Evolutionary conservation across 306 rosid genomes (phyloP).

Genomic region (Vicia sativa): DNA sequence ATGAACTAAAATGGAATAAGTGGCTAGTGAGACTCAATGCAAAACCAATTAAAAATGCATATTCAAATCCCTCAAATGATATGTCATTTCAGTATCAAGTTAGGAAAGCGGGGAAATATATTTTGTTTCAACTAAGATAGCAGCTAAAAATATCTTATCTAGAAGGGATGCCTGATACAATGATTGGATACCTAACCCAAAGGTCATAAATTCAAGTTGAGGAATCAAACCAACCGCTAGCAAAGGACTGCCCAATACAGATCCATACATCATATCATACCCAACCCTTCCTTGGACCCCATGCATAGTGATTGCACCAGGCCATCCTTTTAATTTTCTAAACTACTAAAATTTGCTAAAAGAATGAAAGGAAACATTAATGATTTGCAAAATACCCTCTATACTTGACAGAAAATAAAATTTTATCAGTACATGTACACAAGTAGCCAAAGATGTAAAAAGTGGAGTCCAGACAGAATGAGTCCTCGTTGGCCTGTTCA

Average conservation of each 20-base stretch:
- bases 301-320: background rate
- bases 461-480: conserved; percentile 24
- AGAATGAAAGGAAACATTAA: conserved; percentile 3
- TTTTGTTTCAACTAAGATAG: background rate
- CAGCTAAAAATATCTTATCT: conserved; percentile 24
- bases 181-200: background rate
- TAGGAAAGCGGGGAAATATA: background rate
- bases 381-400: conserved; percentile 10
- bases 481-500: background rate
- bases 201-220: conserved; percentile 5
- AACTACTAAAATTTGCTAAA: background rate
- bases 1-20: conserved; percentile 23
- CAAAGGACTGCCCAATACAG: no score
- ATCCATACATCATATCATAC: background rate
- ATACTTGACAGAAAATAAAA: conserved; percentile 1
- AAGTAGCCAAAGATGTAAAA: conserved; percentile 23
- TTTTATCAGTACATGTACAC: background rate
- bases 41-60: conserved; percentile 16
- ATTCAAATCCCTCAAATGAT: conserved; percentile 18
- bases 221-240: background rate
- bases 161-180: conserved; percentile 4
- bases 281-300: background rate
- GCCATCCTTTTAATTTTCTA: background rate
- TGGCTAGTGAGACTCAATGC: conserved; percentile 3
- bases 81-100: conserved; percentile 2